Evolutionary conservation across 257 asterid species (phyloP), one percentile per base, ranked within the genome.

Genomic region (Nicotiana attenuata): DNA sequence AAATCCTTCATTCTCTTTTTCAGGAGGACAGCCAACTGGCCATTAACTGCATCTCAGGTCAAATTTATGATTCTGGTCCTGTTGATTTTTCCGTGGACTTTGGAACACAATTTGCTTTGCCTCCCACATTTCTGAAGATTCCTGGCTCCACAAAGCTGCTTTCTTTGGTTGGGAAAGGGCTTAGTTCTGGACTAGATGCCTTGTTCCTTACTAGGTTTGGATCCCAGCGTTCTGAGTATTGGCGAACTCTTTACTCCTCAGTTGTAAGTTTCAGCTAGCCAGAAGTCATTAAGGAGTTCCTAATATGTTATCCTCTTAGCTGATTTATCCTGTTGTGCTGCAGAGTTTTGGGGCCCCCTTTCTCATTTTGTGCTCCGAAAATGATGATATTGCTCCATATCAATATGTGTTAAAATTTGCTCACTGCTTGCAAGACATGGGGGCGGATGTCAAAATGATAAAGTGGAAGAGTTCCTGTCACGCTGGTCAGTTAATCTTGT

Each of bases 31-130:
- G 87, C 82, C 89, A 89, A 67, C 80, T 95, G 89, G 86, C 92
- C 77, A 75, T 88, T 61, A 90, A 89, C 87, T 93, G 99, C 91
- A 90, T 95, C 84, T 85, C 95, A 52, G 99, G 97, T 82, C 97
- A 95, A 86, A 91, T 95, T 63, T 93, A 91, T 83, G 99, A 93
- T 84, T 93, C 99, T 80, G 94, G 94, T 90, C 99, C 99, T 5
- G 91, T 90, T 82, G 98, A 95, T 80, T 87, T 91, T 81, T 80
- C 93, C 28, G 82, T 84, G 13, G 97, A 93, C 84, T 86, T 92
- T 89, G 98, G 97, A 83, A 93, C 95, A 38, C 89, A 90, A 83
- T 91, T 90, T 84, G 90, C 97, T 87, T 84, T 90, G 76, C 91
- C 89, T 77, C 93, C 84, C 31, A 65, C 92, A 53, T 82, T 93